phyloP scores from a whole-genome alignment of 306 rosid species.

The Dryas drummondii region DNA sequence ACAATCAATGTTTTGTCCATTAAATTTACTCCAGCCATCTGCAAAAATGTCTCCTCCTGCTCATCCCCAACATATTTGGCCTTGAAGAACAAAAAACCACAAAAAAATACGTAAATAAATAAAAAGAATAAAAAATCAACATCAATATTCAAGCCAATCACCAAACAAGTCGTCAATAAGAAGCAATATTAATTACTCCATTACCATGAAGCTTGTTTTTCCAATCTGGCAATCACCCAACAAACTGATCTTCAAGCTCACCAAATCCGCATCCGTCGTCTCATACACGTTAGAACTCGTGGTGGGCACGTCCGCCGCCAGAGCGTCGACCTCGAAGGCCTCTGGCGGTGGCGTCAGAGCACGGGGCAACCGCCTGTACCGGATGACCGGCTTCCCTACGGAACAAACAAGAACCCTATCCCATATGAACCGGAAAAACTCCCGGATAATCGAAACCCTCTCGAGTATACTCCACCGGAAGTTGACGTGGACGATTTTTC shows the following conservation, averaged over 20 bases:
- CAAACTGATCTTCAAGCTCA: constrained; percentile 73
- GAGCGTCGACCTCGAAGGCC: neutral
- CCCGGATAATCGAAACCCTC: constrained; percentile 56
- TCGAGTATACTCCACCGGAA: constrained; percentile 54
- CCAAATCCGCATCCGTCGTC: constrained; percentile 73
- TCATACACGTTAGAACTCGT: constrained; percentile 34
- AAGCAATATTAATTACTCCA: neutral
- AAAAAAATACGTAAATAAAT: no score
- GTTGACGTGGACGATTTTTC: constrained; percentile 49
- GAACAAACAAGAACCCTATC: constrained; percentile 70
- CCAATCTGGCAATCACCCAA: constrained; percentile 96
- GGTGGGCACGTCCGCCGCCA: constrained; percentile 24
- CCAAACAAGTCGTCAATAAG: neutral
- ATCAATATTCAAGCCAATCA: neutral
- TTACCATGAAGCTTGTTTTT: constrained; percentile 85
- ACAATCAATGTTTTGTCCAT: constrained; percentile 80
- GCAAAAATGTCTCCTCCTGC: constrained; percentile 60
- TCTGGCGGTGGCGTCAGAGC: constrained; percentile 9
- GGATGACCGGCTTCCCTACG: constrained; percentile 28
- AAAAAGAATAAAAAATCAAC: neutral
- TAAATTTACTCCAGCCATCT: constrained; percentile 80
- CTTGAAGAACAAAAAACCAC: constrained; percentile 31
- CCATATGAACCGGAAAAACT: constrained; percentile 74
- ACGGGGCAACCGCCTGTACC: constrained; percentile 50
- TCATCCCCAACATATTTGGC: constrained; percentile 86